Percentiles rank a stretch among this genome's conserved stretches.
phyloP scores from a whole-genome alignment of 2,329 filamentous ascomycete species.

The Colletotrichum abscissum region DNA sequence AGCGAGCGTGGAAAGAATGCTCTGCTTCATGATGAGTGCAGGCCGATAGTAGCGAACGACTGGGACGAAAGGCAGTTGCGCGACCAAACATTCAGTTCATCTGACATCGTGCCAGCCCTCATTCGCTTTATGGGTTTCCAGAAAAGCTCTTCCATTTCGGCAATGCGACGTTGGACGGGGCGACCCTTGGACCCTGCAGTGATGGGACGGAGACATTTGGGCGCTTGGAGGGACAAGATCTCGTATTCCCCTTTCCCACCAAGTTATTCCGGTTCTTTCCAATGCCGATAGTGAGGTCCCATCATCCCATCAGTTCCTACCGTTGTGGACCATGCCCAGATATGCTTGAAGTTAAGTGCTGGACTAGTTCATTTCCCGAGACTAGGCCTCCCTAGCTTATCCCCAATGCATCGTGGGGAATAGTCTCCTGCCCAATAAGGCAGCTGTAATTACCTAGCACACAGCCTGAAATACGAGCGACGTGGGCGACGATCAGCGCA shows the following conservation, averaged over 20 bases:
- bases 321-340: conserved; percentile 18
- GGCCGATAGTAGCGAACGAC: no score
- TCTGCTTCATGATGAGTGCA: conserved; percentile 20
- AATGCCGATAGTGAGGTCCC: neutral
- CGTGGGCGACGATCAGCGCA: conserved; percentile 11
- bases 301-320: conserved; percentile 1
- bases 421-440: conserved; percentile 23
- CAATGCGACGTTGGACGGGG: conserved; percentile 21
- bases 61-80: conserved; percentile 6
- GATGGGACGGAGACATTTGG: neutral
- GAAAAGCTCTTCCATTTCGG: neutral
- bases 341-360: conserved; percentile 21
- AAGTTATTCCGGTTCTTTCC: neutral
- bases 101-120: neutral
- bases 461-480: conserved; percentile 21
- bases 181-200: conserved; percentile 20
- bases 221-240: neutral
- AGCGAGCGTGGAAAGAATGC: conserved; percentile 12
- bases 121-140: neutral
- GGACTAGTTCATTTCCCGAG: conserved; percentile 16
- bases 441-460: conserved; percentile 22
- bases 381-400: conserved; percentile 25
- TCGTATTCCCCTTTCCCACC: conserved; percentile 16
- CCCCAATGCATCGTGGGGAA: conserved; percentile 9
- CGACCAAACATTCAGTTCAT: neutral